Base-by-base conservation (phyloP, 2,329 filamentous ascomycete species). In the Botrytis paeoniae region DNA sequence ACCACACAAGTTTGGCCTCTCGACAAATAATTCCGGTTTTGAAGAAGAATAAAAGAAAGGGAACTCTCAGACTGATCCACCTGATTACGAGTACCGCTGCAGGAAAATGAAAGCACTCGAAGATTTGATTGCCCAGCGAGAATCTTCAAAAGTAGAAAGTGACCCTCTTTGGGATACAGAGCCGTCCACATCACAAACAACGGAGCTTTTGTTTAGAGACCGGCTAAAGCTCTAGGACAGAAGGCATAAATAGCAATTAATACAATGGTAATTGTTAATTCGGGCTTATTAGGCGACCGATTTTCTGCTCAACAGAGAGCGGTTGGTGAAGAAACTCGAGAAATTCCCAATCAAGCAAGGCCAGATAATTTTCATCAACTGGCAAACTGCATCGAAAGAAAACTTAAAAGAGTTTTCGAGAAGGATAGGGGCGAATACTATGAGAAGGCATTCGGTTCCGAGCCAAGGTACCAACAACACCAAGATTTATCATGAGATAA, bases 221-320 rank as follows among this genome's bases (percentile, higher is more conserved):
- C 4, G 1, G 1, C 3, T n/a, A 3, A 51, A 0, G 7, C 2
- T 22, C 3, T 0, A 48, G 8, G 3, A 48, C 2, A 51, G 5
- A 51, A 2, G 10, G 25, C 1, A 14, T 14, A 3, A 3, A 14
- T 5, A n/a, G 25, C 25, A n/a, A 6, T 6, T 7, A n/a, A n/a
- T n/a, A 12, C 48, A n/a, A 51, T n/a, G 25, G 48, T n/a, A 4
- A n/a, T 3, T n/a, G n/a, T 51, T 12, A 7, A 6, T n/a, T 51
- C 48, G 48, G 48, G 48, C 48, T n/a, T n/a, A 5, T 51, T 14
- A 6, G 48, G 25, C 48, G 12, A n/a, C 48, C 48, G 48, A 51
- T 51, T 14, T 51, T n/a, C n/a, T n/a, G 48, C 25, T 51, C 48
- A n/a, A 51, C 5, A 16, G 25, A 51, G 48, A 51, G 25, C 48